A percentile compares a stretch with the other conserved stretches of the same genome.
phyloP scores from a whole-genome alignment of 805 yeast genomes.

The Torulaspora indica region DNA sequence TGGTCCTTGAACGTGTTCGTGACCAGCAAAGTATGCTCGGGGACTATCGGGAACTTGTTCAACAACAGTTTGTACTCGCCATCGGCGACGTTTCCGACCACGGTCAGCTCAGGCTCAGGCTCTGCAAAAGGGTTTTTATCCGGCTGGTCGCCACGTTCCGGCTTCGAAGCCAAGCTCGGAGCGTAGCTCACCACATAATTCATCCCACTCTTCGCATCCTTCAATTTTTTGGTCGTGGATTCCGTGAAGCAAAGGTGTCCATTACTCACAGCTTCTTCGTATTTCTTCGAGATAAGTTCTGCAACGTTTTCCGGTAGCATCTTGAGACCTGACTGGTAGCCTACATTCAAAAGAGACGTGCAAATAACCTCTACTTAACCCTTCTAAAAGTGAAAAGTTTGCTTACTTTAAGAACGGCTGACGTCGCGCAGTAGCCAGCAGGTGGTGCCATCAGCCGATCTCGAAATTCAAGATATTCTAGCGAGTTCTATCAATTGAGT shows the following conservation, averaged over 20 bases:
- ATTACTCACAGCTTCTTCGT: conserved; percentile 44
- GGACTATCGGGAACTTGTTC: conserved; percentile 82
- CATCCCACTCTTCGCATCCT: conserved; percentile 32
- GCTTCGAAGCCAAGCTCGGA: conserved; percentile 37
- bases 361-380: neutral
- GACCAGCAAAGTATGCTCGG: conserved; percentile 72
- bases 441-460: conserved; percentile 1
- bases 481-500: neutral
- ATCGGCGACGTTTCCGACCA: conserved; percentile 46
- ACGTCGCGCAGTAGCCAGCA: conserved; percentile 7
- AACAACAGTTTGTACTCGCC: conserved; percentile 58
- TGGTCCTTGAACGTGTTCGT: conserved; percentile 74
- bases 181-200: conserved; percentile 35
- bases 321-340: neutral
- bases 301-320: conserved; percentile 40
- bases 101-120: conserved; percentile 71
- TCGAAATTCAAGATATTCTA: conserved; percentile 1
- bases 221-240: conserved; percentile 36
- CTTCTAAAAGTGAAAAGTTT: conserved; percentile 3
- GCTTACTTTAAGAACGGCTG: conserved; percentile 1
- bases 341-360: neutral
- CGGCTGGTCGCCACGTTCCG: conserved; percentile 37
- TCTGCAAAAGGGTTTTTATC: conserved; percentile 66
- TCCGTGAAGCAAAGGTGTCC: conserved; percentile 51
- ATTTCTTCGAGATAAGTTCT: conserved; percentile 38